Evolutionary conservation across 768 basidiomycete genomes (phyloP), one percentile per base, ranked within the genome.

Genomic region (Zangia roseola): DNA sequence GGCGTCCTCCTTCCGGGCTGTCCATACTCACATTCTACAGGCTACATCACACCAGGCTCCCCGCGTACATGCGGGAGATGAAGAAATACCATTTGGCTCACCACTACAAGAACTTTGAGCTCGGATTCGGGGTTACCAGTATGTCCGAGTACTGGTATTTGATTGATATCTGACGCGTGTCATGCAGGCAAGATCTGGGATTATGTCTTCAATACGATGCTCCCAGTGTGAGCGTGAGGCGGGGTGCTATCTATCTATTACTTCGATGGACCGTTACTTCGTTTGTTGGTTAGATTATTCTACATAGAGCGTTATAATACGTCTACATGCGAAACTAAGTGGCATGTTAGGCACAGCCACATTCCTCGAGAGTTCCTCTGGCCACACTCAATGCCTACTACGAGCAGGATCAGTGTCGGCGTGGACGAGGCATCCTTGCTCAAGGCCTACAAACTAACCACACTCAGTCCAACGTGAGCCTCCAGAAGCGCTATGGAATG

Each of bases 41-140:
- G 20, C 75, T 94, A 48, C 94, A 95, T 65, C 93, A 97, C 71
- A 86, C 89, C 3, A 82, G 75, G 57, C 81, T 95, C 20, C 92
- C 93, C 3, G 73, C 83, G 30, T 97, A 97, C 71, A 67, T 98
- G 71, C 79, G 78, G 49, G 87, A 93, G 64, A 88, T 91, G 88
- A 99, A 99, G 77, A 90, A 90, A 65, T 98, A 97, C 64, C 97
- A 99, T 61, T 80, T 99, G 54, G 94, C 92, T 7, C 94, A 97
- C 63, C 95, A 97, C 68, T 97, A 95, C 76, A 97, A 97, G 72
- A 95, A 97, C 74, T 95, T 92, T 66, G 93, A 97, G 63, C 86
- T 98, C 37, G 94, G 94, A 16, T 98, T 94, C 63, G 94, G 95
- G 26, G 94, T 98, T 10, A 97, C 94, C 7, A 93, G 90, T 88